phyloP scores from a whole-genome alignment of 2,329 filamentous ascomycete genomes.

The Verticillium longisporum region DNA sequence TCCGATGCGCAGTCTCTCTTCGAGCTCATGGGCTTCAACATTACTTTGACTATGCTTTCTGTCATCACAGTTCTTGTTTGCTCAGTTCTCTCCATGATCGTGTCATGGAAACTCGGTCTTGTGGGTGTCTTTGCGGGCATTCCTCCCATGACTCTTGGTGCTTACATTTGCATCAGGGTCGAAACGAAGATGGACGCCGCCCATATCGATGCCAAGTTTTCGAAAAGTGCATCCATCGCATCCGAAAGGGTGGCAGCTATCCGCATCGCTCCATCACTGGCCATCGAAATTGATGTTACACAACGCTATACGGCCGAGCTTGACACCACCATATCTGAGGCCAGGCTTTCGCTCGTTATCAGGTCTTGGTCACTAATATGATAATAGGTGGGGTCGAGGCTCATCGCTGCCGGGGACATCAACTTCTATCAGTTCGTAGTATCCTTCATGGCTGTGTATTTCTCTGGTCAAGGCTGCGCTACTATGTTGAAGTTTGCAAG shows the following conservation, averaged over 20 bases:
- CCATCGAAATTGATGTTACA: constrained; percentile 25
- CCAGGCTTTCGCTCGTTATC: constrained; percentile 3
- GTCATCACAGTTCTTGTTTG: constrained; percentile 30
- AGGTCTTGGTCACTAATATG: background rate
- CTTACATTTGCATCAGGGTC: constrained; percentile 34
- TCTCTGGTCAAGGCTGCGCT: constrained; percentile 8
- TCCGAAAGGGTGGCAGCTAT: constrained; percentile 37
- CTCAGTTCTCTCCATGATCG: constrained; percentile 29
- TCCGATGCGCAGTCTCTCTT: constrained; percentile 31
- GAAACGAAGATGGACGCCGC: constrained; percentile 29
- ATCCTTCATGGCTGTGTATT: constrained; percentile 23
- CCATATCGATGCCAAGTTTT: constrained; percentile 23
- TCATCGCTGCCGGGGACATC: background rate
- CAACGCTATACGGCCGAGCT: constrained; percentile 25
- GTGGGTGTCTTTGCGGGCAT: constrained; percentile 34
- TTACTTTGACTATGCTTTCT: constrained; percentile 32
- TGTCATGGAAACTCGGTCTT: constrained; percentile 37
- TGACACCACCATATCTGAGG: constrained; percentile 13
- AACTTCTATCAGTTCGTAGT: constrained; percentile 13
- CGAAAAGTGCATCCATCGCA: constrained; percentile 34
- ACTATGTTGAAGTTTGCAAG: constrained; percentile 6
- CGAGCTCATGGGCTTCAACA: constrained; percentile 36
- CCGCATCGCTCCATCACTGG: constrained; percentile 33
- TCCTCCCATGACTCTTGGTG: constrained; percentile 29
- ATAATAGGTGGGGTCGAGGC: background rate